Base-by-base conservation (phyloP, 352 stramenopile genomes). In the Phytophthora hybrid region DNA sequence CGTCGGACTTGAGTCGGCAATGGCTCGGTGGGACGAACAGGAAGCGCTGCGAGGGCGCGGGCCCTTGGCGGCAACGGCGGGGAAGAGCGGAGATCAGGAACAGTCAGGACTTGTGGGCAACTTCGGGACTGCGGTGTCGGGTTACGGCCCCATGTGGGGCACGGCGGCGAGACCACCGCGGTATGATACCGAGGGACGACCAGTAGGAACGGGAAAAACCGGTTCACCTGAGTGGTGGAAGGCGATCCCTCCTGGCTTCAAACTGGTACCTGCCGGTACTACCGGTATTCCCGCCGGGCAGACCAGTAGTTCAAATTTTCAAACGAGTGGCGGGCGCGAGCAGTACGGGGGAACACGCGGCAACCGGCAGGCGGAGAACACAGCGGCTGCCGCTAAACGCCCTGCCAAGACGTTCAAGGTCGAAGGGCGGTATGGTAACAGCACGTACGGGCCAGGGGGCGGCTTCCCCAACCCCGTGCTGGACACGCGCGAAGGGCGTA, bases 391-490 rank as follows among this genome's bases (percentile, higher is more conserved):
- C 8, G 46, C 13, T 7, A 14, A 54, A 23, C 31, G 46, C 11
- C 29, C 59, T 2, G 63, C 59, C 1, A 61, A 21, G 31, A 55
- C 55, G n/a, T 71, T 71, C 54, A 47, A 47, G 39, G 39, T 19
- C 46, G n/a, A 59, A 55, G 13, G 63, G 1, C 18, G 10, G 13
- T 13, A 3, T 23, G 41, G 7, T 41, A 46, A 11, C 58, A 47
- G 11, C 26, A 64, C 26, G 54, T 71, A 34, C 44, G 63, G 1
- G 55, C 29, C 2, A 37, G 56, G 56, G 1, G 10, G n/a, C 7
- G 37, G 34, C 0, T 47, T 47, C 3, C 39, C 39, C 39, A 47
- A 19, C 19, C 7, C 56, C 32, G 11, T 32, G 11, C 56, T 52
- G 21, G 6, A 11, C 18, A 51, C 56, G n/a, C 19, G 56, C 4